Evolutionary conservation across 1,139 yeast species (phyloP).

Genomic region (Magnusiomyces magnusii): DNA sequence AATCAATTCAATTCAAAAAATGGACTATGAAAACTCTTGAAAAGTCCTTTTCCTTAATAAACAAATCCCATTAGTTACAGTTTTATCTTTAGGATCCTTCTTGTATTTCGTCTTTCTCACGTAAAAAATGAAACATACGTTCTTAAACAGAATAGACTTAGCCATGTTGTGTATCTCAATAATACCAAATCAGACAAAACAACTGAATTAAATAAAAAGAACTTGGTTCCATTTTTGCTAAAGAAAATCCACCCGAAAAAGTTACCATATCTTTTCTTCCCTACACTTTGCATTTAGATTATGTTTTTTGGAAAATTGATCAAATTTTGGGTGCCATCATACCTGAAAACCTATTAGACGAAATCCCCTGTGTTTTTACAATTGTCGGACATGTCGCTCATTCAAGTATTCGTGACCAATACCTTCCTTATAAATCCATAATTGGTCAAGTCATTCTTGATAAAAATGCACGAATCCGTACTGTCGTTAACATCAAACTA

Average conservation of each 20-base stretch:
- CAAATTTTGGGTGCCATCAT: constrained; percentile 70
- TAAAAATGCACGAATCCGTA: constrained; percentile 68
- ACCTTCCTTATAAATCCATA: constrained; percentile 67
- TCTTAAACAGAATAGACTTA: constrained; percentile 53
- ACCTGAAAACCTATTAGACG: constrained; percentile 63
- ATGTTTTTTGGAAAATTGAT: constrained; percentile 85
- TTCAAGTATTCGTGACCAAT: constrained; percentile 74
- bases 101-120: constrained; percentile 41
- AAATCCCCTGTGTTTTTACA: constrained; percentile 86
- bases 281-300: constrained; percentile 52
- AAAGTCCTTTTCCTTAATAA: constrained; percentile 51
- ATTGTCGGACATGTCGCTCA: constrained; percentile 97
- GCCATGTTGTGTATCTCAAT: constrained; percentile 50
- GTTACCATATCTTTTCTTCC: constrained; percentile 42
- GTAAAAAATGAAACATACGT: constrained; percentile 48
- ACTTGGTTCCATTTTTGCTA: constrained; percentile 39
- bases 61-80: constrained; percentile 53
- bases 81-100: constrained; percentile 63
- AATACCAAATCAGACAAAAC: constrained; percentile 22
- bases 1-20: neutral
- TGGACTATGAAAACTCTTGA: constrained; percentile 60
- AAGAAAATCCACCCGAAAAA: constrained; percentile 31
- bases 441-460: constrained; percentile 91
- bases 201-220: constrained; percentile 23
- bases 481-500: constrained; percentile 75